Conservation (phyloP, 371 early-diverging fungal genomes). For the Zychaea mexicana region DNA sequence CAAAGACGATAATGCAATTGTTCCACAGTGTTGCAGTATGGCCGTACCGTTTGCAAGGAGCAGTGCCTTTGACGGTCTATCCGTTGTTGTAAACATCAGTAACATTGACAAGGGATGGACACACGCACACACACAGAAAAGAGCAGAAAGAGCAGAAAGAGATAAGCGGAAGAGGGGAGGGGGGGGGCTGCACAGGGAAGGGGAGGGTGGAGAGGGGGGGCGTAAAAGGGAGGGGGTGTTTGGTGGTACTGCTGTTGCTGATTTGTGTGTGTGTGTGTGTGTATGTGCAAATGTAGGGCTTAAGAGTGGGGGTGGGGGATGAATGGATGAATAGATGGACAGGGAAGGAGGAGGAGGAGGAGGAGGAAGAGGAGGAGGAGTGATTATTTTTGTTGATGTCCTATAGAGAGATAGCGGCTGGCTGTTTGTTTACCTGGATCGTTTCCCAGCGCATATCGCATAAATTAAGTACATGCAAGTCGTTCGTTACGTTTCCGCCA, state of each 20-base stretch:
- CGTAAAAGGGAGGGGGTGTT: neutral
- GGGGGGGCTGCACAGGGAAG: neutral
- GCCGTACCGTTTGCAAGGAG: conserved; percentile 64
- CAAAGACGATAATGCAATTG: conserved; percentile 60
- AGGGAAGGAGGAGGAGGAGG: neutral
- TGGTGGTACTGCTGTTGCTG: conserved; percentile 4
- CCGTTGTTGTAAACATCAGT: neutral
- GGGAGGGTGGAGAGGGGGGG: neutral
- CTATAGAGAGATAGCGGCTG: neutral
- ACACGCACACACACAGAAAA: neutral
- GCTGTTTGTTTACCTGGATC: conserved; percentile 36
- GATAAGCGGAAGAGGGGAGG: conserved; percentile 1
- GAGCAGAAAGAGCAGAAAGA: neutral
- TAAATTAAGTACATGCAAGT: conserved; percentile 61
- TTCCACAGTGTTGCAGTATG: conserved; percentile 64
- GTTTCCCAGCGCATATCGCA: conserved; percentile 51
- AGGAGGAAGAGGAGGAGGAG: too few relatives aligned
- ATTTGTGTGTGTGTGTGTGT: conserved; percentile 7
- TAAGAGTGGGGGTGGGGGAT: too few relatives aligned
- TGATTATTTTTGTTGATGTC: too few relatives aligned
- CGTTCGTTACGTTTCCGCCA: conserved; percentile 63
- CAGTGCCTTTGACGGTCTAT: conserved; percentile 48
- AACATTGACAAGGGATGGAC: neutral
- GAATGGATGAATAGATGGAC: neutral
- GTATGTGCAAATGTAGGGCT: conserved; percentile 1